A percentile compares a stretch with the other conserved stretches of the same genome.
phyloP scores from a whole-genome alignment of 2,329 filamentous ascomycete genomes.

The Amauroascus verrucosus region DNA sequence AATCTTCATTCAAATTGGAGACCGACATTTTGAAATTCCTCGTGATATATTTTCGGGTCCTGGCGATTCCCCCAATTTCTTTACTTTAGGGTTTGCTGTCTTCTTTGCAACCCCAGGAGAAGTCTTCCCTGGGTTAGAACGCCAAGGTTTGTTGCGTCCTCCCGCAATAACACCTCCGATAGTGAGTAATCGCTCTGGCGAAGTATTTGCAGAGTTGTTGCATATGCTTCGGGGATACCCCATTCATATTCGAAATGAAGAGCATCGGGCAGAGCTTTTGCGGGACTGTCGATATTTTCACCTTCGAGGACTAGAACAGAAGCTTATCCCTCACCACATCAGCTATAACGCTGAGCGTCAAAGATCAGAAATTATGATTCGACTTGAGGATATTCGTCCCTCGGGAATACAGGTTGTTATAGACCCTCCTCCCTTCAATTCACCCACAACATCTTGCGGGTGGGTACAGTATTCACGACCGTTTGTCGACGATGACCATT shows the following conservation, averaged over 20 bases:
- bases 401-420: conserved; percentile 61
- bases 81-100: conserved; percentile 76
- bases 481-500: conserved; percentile 64
- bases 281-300: conserved; percentile 88
- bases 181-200: conserved; percentile 70
- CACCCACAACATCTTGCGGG: conserved; percentile 28
- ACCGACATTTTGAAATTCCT: conserved; percentile 78
- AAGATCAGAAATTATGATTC: conserved; percentile 64
- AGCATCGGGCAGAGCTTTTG: conserved; percentile 66
- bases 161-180: conserved; percentile 75
- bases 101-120: conserved; percentile 75
- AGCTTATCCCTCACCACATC: conserved; percentile 65
- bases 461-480: conserved; percentile 76
- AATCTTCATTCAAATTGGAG: conserved; percentile 85
- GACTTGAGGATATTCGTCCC: conserved; percentile 79
- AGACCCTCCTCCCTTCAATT: conserved; percentile 31
- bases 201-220: conserved; percentile 72
- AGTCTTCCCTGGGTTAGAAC: conserved; percentile 75
- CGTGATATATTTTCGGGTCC: conserved; percentile 75
- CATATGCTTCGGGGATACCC: conserved; percentile 77
- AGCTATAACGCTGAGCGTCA: conserved; percentile 61
- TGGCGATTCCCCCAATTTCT: conserved; percentile 92
- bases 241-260: conserved; percentile 61
- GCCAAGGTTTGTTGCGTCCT: conserved; percentile 68
- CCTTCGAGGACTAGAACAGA: conserved; percentile 82